phyloP scores from a whole-genome alignment of 805 yeast genomes.

The Lachancea lanzarotensis region DNA sequence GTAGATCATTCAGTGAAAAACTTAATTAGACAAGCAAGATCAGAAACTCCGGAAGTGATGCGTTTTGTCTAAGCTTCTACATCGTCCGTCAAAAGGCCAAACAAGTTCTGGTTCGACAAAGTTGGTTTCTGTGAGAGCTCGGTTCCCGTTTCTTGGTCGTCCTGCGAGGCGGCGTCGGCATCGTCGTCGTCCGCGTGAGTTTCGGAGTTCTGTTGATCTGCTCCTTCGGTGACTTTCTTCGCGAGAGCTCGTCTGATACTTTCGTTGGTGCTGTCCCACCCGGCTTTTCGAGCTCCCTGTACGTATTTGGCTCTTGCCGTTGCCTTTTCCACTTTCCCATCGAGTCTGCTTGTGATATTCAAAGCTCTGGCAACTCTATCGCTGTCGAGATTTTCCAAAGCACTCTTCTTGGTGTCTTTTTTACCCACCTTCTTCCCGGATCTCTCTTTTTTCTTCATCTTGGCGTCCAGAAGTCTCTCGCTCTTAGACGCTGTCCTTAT shows the following conservation, averaged over 20 bases:
- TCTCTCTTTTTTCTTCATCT: constrained; percentile 39
- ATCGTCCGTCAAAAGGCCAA: constrained; percentile 28
- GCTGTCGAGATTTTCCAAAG: constrained; percentile 30
- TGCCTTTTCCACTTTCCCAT: constrained; percentile 58
- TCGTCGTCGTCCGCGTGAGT: constrained; percentile 14
- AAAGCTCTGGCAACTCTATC: constrained; percentile 44
- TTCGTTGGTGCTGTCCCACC: constrained; percentile 65
- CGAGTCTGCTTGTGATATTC: constrained; percentile 47
- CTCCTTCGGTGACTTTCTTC: constrained; percentile 6
- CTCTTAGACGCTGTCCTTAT: constrained; percentile 64
- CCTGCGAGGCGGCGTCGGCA: constrained; percentile 16
- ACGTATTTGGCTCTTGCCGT: constrained; percentile 57
- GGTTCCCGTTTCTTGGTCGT: constrained; percentile 5
- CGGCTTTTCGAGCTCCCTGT: constrained; percentile 56
- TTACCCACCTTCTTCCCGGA: constrained; percentile 24
- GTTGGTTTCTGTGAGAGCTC: neutral
- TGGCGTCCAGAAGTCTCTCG: constrained; percentile 52
- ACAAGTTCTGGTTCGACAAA: constrained; percentile 19
- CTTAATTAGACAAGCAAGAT: too few species aligned
- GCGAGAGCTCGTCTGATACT: constrained; percentile 34
- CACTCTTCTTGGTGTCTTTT: constrained; percentile 25
- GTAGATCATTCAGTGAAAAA: too few species aligned
- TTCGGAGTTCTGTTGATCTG: neutral
- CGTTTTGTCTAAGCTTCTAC: constrained; percentile 23
- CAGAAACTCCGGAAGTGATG: too few species aligned